Evolutionary conservation across 441 rosid species (phyloP).

Genomic region (Euphorbia celastroides): DNA sequence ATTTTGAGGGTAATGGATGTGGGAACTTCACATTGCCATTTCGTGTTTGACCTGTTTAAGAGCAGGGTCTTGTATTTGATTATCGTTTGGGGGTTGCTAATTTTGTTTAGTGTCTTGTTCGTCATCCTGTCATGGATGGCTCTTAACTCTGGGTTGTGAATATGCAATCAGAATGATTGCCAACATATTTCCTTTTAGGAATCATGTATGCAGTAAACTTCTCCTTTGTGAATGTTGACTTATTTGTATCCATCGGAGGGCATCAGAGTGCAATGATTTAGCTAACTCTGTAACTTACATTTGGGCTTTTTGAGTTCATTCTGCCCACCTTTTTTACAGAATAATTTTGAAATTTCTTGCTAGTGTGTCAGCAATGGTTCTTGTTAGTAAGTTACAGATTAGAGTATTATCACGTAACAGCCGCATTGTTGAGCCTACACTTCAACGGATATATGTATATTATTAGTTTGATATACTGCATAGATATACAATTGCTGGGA

Average conservation of each 20-base stretch:
- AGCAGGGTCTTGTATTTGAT: not conserved
- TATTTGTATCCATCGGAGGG: not conserved
- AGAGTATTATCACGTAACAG: not conserved
- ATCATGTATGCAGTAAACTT: not conserved
- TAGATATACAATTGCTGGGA: conserved; percentile 19
- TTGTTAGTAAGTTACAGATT: not conserved
- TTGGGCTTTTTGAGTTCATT: not conserved
- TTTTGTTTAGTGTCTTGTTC: not conserved
- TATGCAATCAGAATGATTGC: not conserved
- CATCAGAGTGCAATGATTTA: not conserved
- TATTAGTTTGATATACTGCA: conserved; percentile 10
- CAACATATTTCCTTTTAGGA: not conserved
- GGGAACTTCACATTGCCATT: not conserved
- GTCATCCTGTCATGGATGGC: not conserved
- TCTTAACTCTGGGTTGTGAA: not conserved
- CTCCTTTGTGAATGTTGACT: not conserved
- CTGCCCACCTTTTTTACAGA: not conserved
- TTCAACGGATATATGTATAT: not conserved
- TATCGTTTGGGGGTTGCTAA: not conserved
- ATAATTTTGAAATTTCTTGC: not conserved
- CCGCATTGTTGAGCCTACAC: not conserved
- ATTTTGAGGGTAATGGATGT: not conserved
- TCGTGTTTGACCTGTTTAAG: not conserved
- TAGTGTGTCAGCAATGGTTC: not conserved
- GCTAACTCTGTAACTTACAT: not conserved